Conservation (phyloP, 352 stramenopile genomes). For the Phytophthora pistaciae region DNA sequence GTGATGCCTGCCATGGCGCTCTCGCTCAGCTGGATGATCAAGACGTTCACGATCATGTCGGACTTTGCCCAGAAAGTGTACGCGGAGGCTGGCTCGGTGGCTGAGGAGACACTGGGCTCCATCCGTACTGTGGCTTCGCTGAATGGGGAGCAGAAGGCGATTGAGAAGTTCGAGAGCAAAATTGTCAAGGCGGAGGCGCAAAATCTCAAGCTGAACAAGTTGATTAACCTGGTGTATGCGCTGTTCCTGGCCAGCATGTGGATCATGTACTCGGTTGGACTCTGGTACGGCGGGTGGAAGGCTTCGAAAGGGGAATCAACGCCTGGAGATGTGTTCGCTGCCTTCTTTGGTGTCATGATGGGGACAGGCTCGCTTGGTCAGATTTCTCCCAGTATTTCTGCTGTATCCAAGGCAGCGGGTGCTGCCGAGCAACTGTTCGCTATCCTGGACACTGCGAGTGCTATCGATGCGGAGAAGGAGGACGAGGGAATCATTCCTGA, state of each 20-base stretch:
- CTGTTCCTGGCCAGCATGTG: constrained; percentile 55
- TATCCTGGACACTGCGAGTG: constrained; percentile 54
- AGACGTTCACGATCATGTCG: constrained; percentile 36
- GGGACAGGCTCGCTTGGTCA: constrained; percentile 45
- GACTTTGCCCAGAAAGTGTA: constrained; percentile 46
- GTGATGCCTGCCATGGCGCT: constrained; percentile 45
- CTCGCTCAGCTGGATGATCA: constrained; percentile 47
- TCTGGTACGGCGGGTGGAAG: constrained; percentile 64
- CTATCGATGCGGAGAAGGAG: constrained; percentile 53
- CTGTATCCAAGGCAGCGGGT: constrained; percentile 46
- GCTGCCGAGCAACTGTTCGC: constrained; percentile 49
- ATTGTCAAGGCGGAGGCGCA: constrained; percentile 36
- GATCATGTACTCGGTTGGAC: constrained; percentile 55
- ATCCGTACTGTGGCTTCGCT: constrained; percentile 52
- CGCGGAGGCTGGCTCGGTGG: constrained; percentile 45
- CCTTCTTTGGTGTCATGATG: constrained; percentile 57
- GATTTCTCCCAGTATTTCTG: constrained; percentile 54
- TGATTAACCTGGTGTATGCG: constrained; percentile 37
- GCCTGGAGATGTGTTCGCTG: constrained; percentile 51
- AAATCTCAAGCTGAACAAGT: constrained; percentile 49
- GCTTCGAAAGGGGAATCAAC: constrained; percentile 38
- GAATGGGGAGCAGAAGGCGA: constrained; percentile 45
- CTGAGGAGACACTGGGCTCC: constrained; percentile 45
- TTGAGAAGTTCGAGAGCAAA: constrained; percentile 43
- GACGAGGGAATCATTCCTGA: constrained; percentile 44